Conservation (phyloP, 73 alveolate species). For the Blepharisma stoltei region DNA sequence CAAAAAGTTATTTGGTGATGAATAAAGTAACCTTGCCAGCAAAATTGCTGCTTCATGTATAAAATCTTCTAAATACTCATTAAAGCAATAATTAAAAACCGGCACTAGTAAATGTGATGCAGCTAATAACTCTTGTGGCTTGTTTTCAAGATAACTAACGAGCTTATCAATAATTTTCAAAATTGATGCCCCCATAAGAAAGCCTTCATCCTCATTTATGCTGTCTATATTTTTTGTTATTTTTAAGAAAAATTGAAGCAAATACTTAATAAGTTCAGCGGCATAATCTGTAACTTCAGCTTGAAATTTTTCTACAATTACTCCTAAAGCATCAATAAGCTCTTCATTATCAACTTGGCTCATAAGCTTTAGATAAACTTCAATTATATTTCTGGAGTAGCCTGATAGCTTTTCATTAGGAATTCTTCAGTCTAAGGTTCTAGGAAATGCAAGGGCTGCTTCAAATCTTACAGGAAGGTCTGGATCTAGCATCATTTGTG, state of each 20-base stretch:
- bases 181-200: slow-evolving; percentile 68
- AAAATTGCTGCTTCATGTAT: slow-evolving; percentile 59
- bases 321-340: slow-evolving; percentile 56
- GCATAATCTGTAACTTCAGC: slow-evolving; percentile 73
- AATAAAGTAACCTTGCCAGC: slow-evolving; percentile 49
- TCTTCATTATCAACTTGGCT: slow-evolving; percentile 65
- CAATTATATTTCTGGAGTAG: slow-evolving; percentile 34
- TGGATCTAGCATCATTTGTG: slow-evolving; percentile 33
- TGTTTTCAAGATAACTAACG: slow-evolving; percentile 48
- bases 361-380: slow-evolving; percentile 47
- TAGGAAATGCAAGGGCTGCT: slow-evolving; percentile 52
- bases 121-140: slow-evolving; percentile 37
- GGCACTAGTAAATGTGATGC: slow-evolving; percentile 41
- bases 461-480: slow-evolving; percentile 53
- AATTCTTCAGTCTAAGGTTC: slow-evolving; percentile 34
- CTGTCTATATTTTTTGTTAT: slow-evolving; percentile 45
- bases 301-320: slow-evolving; percentile 41
- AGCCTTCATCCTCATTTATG: slow-evolving; percentile 64
- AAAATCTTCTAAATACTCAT: slow-evolving; percentile 31
- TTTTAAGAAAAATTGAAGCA: slow-evolving; percentile 54
- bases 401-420: slow-evolving; percentile 40
- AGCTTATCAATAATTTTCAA: slow-evolving; percentile 69
- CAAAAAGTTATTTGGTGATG: slow-evolving; percentile 32
- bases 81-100: slow-evolving; percentile 50
- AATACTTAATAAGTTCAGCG: slow-evolving; percentile 54